Conservation (phyloP, 2,329 filamentous ascomycete species). For the Hypoxylon sp. region DNA sequence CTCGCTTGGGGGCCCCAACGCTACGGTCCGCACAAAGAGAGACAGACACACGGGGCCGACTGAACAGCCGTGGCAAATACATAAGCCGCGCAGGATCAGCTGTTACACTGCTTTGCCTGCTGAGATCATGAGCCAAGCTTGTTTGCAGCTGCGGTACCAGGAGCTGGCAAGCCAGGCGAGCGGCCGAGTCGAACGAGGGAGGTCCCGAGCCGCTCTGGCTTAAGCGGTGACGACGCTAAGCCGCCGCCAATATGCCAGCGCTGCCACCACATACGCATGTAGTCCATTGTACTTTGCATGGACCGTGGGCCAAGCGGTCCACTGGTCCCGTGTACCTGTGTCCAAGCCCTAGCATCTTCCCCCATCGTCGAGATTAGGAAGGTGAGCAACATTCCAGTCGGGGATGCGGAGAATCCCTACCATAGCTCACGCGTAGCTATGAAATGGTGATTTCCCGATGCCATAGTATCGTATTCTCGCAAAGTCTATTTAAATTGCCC, state of each 20-base stretch:
- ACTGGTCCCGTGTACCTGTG: constrained; percentile 25
- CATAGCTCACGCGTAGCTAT: constrained; percentile 27
- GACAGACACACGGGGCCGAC: constrained; percentile 3
- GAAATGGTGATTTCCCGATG: constrained; percentile 16
- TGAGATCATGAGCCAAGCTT: constrained; percentile 19
- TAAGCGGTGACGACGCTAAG: constrained; percentile 33
- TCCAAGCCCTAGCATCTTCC: constrained; percentile 17
- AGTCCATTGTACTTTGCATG: constrained; percentile 15
- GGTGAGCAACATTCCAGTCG: constrained; percentile 35
- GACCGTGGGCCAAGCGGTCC: constrained; percentile 19
- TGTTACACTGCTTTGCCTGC: constrained; percentile 22
- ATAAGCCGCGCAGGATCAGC: constrained; percentile 28
- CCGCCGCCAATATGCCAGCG: constrained; percentile 20
- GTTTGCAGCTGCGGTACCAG: constrained; percentile 16
- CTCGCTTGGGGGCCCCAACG: constrained; percentile 14
- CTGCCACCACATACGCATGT: constrained; percentile 18
- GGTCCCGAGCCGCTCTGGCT: constrained; percentile 25
- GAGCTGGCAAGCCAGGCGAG: constrained; percentile 18
- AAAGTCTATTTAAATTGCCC: constrained; percentile 28
- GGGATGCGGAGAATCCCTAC: constrained; percentile 34
- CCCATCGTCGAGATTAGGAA: constrained; percentile 31
- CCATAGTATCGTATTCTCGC: constrained; percentile 15
- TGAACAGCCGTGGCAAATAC: constrained; percentile 15
- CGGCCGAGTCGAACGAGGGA: constrained; percentile 19
- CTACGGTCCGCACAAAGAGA: constrained; percentile 4